Percentiles rank a stretch among this genome's conserved stretches.
These are phyloP conservation scores for Venturia nashicola DNA, from an alignment of 2,329 filamentous ascomycete species.

Conservation along the genomic window DNA sequence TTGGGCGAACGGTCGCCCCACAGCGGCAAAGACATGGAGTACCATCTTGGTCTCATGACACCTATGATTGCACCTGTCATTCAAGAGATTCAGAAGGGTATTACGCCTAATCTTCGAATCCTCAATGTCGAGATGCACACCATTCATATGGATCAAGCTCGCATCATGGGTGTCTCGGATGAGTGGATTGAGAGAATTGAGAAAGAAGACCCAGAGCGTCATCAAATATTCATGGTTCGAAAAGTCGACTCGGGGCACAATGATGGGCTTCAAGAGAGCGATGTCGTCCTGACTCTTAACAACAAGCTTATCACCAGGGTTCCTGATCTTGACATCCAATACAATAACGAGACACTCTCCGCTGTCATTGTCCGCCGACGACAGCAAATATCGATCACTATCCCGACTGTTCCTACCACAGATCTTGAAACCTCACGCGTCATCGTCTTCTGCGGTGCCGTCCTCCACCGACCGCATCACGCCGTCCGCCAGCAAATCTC, in stretches of 20 bases:
- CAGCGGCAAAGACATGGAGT: constrained; percentile 83
- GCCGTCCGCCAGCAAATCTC: constrained; percentile 95
- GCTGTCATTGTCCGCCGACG: constrained; percentile 80
- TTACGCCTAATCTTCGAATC: constrained; percentile 73
- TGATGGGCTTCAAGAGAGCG: constrained; percentile 70
- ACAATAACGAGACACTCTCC: constrained; percentile 70
- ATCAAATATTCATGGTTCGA: constrained; percentile 96
- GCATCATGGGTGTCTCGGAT: constrained; percentile 93
- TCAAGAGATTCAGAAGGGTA: constrained; percentile 67
- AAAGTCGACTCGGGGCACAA: constrained; percentile 61
- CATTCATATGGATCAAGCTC: constrained; percentile 91
- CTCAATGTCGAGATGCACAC: constrained; percentile 89
- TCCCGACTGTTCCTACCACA: constrained; percentile 77
- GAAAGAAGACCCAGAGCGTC: constrained; percentile 75
- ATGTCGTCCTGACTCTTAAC: constrained; percentile 85
- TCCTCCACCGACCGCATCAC: constrained; percentile 86
- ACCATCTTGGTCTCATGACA: constrained; percentile 84
- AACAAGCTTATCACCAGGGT: constrained; percentile 86
- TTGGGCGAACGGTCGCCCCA: constrained; percentile 74
- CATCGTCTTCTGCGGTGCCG: constrained; percentile 88
- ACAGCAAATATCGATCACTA: constrained; percentile 60
- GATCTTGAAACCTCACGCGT: constrained; percentile 88
- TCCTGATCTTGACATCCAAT: constrained; percentile 92
- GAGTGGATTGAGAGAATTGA: constrained; percentile 91
- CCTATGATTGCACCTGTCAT: constrained; percentile 84